Base-by-base conservation (phyloP, 108 stramenopile genomes). In the Fragilaria radians region DNA sequence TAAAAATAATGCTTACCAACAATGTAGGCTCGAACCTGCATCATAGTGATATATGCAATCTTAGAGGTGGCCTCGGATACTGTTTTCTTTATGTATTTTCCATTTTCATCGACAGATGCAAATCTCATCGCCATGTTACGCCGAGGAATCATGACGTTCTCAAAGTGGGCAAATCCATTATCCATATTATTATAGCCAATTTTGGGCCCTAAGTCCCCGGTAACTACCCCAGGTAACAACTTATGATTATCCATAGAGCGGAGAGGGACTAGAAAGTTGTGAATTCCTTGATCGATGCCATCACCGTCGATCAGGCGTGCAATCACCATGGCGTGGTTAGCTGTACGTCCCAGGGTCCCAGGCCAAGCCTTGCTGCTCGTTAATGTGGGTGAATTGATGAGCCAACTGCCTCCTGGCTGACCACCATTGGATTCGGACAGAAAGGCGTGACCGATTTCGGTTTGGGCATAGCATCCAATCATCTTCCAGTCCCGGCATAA, bases 121-220 rank as follows among this genome's bases (percentile, higher is more conserved):
- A 89, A 93, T 56, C 91, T 69, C 89, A 91, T 95, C 42, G 94
- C 89, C 95, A 98, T 95, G 76, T 96, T 93, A 33, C 82, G 74
- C 25, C 95, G 76, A 5, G 97, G 95, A 47, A 96, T 86, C 24
- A 64, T 57, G 4, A 96, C 95, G 26, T 86, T 63, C 23, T 88
- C 75, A 62, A 98, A 91, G 7, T 57, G 61, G 14, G 83, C 80
- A 81, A 76, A 98, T 4, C 97, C 97, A 80, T 96, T 98, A 77
- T 98, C 97, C 93, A 96, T 94, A 57, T 79, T 86, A 68, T 93
- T 96, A 76, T 95, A 95, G n/a, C 86, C 82, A 66, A 95, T 94
- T 67, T 98, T 98, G 33, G 95, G 94, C 18, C 97, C 97, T 33
- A 96, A 91, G 68, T 98, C 97, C 1, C 97, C 97, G 5, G 88